phyloP scores from a whole-genome alignment of 371 early-diverging fungal genomes.

The Apophysomyces trapeziformis region DNA sequence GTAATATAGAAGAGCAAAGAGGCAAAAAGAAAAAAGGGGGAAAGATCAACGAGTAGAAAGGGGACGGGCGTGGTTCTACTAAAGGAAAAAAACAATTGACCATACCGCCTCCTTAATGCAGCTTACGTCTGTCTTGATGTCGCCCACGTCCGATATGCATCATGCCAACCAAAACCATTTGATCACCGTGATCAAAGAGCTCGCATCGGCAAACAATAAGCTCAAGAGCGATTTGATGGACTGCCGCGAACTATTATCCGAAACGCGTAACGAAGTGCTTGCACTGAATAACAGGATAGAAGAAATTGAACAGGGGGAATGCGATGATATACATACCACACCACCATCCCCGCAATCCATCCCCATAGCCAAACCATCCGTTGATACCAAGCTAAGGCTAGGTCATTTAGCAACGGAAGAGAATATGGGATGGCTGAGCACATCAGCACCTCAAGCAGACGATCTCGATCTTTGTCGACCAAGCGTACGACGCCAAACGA shows the following conservation, averaged over 20 bases:
- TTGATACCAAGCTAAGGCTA: not conserved
- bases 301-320: conserved; percentile 15
- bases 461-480: not conserved
- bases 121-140: conserved; percentile 24
- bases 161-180: conserved; percentile 17
- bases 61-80: not conserved
- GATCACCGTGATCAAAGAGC: conserved; percentile 46
- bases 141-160: conserved; percentile 5
- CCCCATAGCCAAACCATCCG: conserved; percentile 8
- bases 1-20: conserved; percentile 17
- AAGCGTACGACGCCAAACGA: conserved; percentile 5
- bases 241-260: conserved; percentile 40
- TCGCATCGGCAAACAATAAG: conserved; percentile 49
- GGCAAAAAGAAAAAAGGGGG: too few species aligned
- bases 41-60: too few species aligned
- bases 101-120: conserved; percentile 13
- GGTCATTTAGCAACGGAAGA: not conserved
- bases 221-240: conserved; percentile 45
- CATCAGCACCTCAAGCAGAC: conserved; percentile 3
- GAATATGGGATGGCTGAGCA: not conserved
- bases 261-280: conserved; percentile 35
- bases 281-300: conserved; percentile 29
- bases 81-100: not conserved
- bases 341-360: conserved; percentile 9
- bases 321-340: not conserved